These are phyloP conservation scores for Hura crepitans DNA, from an alignment of 441 rosid genomes.

Conservation along the genomic window DNA sequence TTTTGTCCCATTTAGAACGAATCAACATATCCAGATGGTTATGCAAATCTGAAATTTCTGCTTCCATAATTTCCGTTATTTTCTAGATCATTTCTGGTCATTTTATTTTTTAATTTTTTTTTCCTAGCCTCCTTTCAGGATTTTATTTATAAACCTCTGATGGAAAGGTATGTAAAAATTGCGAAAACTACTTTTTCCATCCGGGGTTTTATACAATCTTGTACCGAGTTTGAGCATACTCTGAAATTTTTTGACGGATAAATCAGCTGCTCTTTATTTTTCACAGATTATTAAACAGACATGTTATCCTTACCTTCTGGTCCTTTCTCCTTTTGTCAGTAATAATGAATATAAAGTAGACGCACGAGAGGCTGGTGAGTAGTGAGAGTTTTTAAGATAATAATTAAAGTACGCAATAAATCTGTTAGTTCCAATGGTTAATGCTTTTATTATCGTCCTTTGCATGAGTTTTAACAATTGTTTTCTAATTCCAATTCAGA, in stretches of 20 bases:
- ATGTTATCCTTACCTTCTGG: neutral
- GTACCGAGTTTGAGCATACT: too few species aligned
- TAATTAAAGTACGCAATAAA: slow-evolving; percentile 10
- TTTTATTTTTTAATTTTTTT: slow-evolving; percentile 20
- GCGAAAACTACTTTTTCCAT: too few species aligned
- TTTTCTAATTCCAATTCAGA: neutral
- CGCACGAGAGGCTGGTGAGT: neutral
- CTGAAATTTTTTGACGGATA: too few species aligned
- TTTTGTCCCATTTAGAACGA: neutral
- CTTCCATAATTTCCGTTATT: slow-evolving; percentile 12
- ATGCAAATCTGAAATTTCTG: slow-evolving; percentile 14
- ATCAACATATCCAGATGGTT: neutral
- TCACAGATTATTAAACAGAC: slow-evolving; percentile 10
- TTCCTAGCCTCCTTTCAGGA: too few species aligned
- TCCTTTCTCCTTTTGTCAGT: slow-evolving; percentile 8
- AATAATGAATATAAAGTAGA: slow-evolving; percentile 9
- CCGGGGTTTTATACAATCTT: too few species aligned
- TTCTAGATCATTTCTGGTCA: slow-evolving; percentile 31
- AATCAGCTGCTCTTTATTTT: neutral
- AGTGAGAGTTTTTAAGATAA: neutral
- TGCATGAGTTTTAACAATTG: neutral
- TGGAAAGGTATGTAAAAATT: too few species aligned
- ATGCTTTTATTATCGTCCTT: slow-evolving; percentile 3
- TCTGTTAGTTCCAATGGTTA: neutral
- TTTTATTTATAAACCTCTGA: neutral